phyloP scores from a whole-genome alignment of 352 stramenopile species.

The Phytophthora crassamura region DNA sequence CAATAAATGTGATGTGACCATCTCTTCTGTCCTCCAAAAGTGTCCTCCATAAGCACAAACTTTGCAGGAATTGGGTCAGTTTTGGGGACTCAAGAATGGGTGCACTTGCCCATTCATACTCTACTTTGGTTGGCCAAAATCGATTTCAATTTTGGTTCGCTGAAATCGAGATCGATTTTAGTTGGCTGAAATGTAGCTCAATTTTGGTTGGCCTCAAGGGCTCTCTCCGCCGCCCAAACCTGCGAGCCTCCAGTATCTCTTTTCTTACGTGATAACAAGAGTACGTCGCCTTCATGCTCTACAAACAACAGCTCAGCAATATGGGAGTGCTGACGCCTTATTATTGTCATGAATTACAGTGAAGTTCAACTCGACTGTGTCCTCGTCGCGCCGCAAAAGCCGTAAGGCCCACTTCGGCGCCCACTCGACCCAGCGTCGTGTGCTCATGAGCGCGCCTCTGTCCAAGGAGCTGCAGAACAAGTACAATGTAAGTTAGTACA shows the following conservation, averaged over 20 bases:
- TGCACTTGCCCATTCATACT: too few relatives aligned
- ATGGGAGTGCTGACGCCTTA: neutral
- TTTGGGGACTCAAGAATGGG: too few relatives aligned
- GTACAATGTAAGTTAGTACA: slow-evolving; percentile 98
- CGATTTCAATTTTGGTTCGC: slow-evolving; percentile 31
- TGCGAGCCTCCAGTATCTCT: slow-evolving; percentile 70
- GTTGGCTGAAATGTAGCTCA: neutral
- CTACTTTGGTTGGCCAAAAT: neutral
- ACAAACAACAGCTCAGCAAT: too few relatives aligned
- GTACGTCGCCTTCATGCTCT: slow-evolving; percentile 46
- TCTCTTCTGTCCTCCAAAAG: neutral
- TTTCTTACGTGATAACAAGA: slow-evolving; percentile 90
- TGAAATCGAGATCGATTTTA: neutral
- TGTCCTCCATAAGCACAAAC: neutral
- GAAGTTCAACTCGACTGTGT: slow-evolving; percentile 95
- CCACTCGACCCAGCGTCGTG: slow-evolving; percentile 95
- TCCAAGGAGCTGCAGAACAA: slow-evolving; percentile 99
- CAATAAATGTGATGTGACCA: neutral
- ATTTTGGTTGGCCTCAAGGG: slow-evolving; percentile 39
- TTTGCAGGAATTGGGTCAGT: slow-evolving; percentile 8
- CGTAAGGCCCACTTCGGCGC: slow-evolving; percentile 99
- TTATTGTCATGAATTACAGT: slow-evolving; percentile 47
- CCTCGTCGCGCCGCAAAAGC: slow-evolving; percentile 97
- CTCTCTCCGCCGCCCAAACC: neutral
- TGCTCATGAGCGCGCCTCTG: slow-evolving; percentile 98